Evolutionary conservation across 176 grass and related monocot species (phyloP).

Genomic region (Miscanthus lutarioriparius): DNA sequence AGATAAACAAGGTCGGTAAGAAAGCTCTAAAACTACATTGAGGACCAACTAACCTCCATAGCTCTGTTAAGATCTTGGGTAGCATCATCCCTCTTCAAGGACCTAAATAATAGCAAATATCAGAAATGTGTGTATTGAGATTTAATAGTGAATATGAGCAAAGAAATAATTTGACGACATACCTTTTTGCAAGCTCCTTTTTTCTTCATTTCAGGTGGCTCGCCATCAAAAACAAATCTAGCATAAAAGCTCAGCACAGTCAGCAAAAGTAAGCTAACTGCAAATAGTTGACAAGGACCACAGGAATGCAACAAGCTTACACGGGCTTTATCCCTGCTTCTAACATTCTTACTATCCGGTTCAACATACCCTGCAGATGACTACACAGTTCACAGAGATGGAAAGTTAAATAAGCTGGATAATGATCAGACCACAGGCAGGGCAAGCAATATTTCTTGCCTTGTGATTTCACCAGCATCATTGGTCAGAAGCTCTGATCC

Average conservation of each 20-base stretch:
- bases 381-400: constrained; percentile 29
- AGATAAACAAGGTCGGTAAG: background rate
- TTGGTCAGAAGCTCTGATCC: constrained; percentile 77
- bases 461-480: constrained; percentile 90
- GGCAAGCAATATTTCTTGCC: constrained; percentile 39
- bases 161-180: constrained; percentile 14
- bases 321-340: constrained; percentile 95
- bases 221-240: constrained; percentile 98
- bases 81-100: constrained; percentile 72
- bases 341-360: constrained; percentile 75
- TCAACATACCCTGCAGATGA: constrained; percentile 94
- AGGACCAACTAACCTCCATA: constrained; percentile 63
- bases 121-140: background rate
- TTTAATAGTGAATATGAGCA: constrained; percentile 17
- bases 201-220: constrained; percentile 87
- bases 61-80: constrained; percentile 63
- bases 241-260: constrained; percentile 35
- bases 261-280: constrained; percentile 2
- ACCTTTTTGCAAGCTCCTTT: constrained; percentile 80
- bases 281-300: constrained; percentile 22
- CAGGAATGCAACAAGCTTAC: constrained; percentile 49
- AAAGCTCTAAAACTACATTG: background rate
- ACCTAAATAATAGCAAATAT: constrained; percentile 51
- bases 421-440: background rate
- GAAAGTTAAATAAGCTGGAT: constrained; percentile 11